Evolutionary conservation across 1,284 basidiomycete species (phyloP).

Genomic region (Naganishia cerealis): DNA sequence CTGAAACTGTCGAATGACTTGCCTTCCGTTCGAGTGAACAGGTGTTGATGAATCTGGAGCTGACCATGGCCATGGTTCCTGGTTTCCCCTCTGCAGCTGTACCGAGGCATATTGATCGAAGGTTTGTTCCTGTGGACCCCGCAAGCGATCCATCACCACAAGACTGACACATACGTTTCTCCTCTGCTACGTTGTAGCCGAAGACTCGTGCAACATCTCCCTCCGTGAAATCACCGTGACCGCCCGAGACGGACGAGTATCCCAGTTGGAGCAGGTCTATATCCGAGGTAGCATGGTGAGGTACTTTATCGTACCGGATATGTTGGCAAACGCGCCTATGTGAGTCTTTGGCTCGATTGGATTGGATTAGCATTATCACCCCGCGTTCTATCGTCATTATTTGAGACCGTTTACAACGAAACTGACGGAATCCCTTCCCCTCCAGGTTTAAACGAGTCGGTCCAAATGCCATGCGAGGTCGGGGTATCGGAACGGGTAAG

Average conservation of each 20-base stretch:
- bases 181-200: slow-evolving; percentile 63
- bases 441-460: slow-evolving; percentile 96
- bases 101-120: slow-evolving; percentile 95
- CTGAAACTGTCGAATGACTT: neutral
- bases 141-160: slow-evolving; percentile 12
- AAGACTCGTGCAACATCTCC: slow-evolving; percentile 97
- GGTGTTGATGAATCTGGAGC: neutral
- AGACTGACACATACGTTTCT: slow-evolving; percentile 29
- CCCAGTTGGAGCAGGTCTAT: slow-evolving; percentile 99
- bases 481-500: slow-evolving; percentile 88
- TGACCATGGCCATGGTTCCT: neutral
- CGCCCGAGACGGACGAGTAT: slow-evolving; percentile 94
- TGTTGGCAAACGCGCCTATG: slow-evolving; percentile 99
- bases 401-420: neutral
- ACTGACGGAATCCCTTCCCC: neutral
- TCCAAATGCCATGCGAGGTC: slow-evolving; percentile 95
- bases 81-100: slow-evolving; percentile 63
- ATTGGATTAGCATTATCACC: too few species aligned
- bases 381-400: too few species aligned
- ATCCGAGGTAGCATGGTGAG: slow-evolving; percentile 89
- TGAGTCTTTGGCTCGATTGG: slow-evolving; percentile 56
- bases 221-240: slow-evolving; percentile 97
- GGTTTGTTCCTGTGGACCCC: slow-evolving; percentile 55
- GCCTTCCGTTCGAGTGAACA: neutral
- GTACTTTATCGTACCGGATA: slow-evolving; percentile 99